Evolutionary conservation across 225 moss, liverwort and hornwort genomes (phyloP).

Genomic region (Physcomitrellopsis africana): DNA sequence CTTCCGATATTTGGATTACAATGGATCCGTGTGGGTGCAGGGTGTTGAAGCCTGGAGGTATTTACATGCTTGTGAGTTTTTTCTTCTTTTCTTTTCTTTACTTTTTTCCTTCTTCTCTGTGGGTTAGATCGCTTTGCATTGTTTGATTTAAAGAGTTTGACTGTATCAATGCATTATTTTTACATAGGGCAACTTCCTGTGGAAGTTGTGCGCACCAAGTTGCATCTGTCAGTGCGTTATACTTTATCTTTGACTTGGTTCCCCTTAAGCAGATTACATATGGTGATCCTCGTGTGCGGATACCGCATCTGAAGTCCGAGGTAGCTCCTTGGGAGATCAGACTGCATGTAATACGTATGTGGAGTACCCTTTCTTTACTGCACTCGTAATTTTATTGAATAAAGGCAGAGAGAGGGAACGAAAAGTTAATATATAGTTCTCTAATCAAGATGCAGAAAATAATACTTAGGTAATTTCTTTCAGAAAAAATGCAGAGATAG

Average conservation of each 20-base stretch:
- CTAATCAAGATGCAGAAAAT: background rate
- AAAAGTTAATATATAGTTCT: background rate
- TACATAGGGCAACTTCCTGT: background rate
- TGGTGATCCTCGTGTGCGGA: conserved; percentile 84
- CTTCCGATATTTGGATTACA: conserved; percentile 3
- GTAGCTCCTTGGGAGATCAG: conserved; percentile 48
- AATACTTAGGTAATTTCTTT: background rate
- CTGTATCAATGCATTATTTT: background rate
- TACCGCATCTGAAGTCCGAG: conserved; percentile 67
- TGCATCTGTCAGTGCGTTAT: conserved; percentile 2
- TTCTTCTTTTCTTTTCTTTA: conserved; percentile 1
- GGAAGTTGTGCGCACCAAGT: background rate
- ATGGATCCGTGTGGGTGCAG: conserved; percentile 37
- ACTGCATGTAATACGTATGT: conserved; percentile 58
- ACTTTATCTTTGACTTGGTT: background rate
- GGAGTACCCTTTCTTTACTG: conserved; percentile 9
- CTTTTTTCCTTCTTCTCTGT: too few relatives aligned
- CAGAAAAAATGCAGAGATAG: background rate
- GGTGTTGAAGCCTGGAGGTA: conserved; percentile 85
- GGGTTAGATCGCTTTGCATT: background rate
- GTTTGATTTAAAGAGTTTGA: background rate
- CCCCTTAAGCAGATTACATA: conserved; percentile 66
- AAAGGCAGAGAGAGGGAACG: too few relatives aligned
- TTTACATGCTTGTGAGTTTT: too few relatives aligned
- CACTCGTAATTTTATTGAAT: background rate